phyloP scores from a whole-genome alignment of 163 green algal genomes.

The Coccomyxa subellipsoidea region DNA sequence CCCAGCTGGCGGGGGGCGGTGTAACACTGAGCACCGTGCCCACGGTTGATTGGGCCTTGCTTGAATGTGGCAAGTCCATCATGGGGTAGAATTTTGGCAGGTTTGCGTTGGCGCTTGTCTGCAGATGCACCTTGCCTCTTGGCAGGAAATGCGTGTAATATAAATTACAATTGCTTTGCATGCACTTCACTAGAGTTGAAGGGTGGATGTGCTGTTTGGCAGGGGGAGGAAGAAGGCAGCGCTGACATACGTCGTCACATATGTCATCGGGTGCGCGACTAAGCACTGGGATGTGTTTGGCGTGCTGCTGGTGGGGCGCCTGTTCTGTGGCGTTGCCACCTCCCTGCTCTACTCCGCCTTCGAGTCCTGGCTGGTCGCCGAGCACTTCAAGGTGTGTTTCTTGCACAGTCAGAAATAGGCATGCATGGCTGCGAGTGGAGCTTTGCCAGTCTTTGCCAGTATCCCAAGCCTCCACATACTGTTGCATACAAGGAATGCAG shows the following conservation, averaged over 20 bases:
- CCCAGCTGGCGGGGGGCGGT: too few species aligned
- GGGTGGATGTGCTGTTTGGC: neutral
- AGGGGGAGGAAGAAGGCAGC: constrained; percentile 61
- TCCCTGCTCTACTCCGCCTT: constrained; percentile 87
- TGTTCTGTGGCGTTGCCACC: constrained; percentile 82
- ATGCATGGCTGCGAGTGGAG: neutral
- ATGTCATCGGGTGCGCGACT: constrained; percentile 61
- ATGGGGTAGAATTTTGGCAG: too few species aligned
- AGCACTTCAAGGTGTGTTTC: constrained; percentile 81
- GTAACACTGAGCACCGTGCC: too few species aligned
- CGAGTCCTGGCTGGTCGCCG: constrained; percentile 94
- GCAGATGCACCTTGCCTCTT: too few species aligned
- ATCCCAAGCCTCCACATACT: too few species aligned
- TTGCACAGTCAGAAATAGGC: neutral
- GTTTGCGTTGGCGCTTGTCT: too few species aligned
- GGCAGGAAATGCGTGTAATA: too few species aligned
- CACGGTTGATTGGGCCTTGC: too few species aligned
- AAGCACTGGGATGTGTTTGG: constrained; percentile 73
- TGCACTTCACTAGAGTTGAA: neutral
- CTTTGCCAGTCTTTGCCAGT: too few species aligned
- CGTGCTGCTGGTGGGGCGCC: constrained; percentile 62
- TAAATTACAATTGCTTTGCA: too few species aligned
- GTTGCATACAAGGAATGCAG: too few species aligned
- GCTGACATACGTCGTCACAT: constrained; percentile 57
- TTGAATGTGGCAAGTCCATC: too few species aligned